phyloP scores from a whole-genome alignment of 202 grass and related monocot species.

The Zizania palustris region DNA sequence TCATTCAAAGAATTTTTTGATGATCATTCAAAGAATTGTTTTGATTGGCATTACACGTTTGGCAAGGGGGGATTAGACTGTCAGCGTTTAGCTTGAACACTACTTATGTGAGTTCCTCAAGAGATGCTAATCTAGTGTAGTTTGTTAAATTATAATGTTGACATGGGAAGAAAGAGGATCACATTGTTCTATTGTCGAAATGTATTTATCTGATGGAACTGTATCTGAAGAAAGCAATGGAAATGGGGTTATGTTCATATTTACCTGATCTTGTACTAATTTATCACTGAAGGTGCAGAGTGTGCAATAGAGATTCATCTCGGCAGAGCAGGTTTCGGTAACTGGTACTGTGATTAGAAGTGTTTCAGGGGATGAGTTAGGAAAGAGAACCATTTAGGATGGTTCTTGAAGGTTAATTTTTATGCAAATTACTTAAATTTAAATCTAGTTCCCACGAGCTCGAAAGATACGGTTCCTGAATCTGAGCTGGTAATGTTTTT shows the following conservation, averaged over 20 bases:
- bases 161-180: background rate
- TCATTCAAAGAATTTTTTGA: too few species aligned
- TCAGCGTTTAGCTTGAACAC: background rate
- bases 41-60: background rate
- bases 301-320: background rate
- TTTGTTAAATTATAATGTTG: constrained; percentile 10
- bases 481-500: too few species aligned
- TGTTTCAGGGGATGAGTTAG: too few species aligned
- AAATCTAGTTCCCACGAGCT: too few species aligned
- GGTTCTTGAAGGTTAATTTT: too few species aligned
- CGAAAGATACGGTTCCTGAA: too few species aligned
- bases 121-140: background rate
- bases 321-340: too few species aligned
- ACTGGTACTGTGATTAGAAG: too few species aligned
- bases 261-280: background rate
- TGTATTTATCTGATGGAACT: constrained; percentile 1
- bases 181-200: constrained; percentile 9
- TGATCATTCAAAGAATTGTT: background rate
- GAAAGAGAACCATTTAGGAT: too few species aligned
- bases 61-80: background rate
- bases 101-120: constrained; percentile 4
- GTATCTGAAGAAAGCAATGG: constrained; percentile 14
- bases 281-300: background rate
- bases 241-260: background rate
- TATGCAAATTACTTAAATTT: too few species aligned